These are phyloP conservation scores for Collybia sordida DNA, from an alignment of 768 basidiomycete species.

Conservation along the genomic window DNA sequence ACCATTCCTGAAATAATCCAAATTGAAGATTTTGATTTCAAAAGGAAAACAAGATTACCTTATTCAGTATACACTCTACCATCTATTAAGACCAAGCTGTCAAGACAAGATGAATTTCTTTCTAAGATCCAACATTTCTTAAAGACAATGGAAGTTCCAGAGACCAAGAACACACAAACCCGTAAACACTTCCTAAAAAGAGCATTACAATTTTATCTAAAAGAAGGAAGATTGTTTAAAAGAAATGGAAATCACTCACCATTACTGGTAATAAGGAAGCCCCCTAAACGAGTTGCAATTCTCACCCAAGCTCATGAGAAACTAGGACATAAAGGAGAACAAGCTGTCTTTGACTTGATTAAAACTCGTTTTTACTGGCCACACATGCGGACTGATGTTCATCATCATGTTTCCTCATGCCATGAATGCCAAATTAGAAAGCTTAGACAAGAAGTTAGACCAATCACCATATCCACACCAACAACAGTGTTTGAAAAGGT, in stretches of 20 bases:
- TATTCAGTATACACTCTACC: no score
- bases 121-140: no score
- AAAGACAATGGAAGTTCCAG: no score
- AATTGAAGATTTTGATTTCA: no score
- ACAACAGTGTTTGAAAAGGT: conserved; percentile 30
- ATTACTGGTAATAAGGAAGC: conserved; percentile 20
- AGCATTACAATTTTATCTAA: conserved; percentile 16
- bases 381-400: conserved; percentile 25
- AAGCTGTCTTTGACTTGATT: conserved; percentile 20
- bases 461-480: conserved; percentile 20
- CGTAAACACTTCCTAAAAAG: background rate
- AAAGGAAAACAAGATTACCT: no score
- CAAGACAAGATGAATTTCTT: no score
- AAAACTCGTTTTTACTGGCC: conserved; percentile 32
- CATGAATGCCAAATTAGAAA: conserved; percentile 26
- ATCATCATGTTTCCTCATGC: conserved; percentile 29
- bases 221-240: conserved; percentile 9
- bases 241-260: conserved; percentile 17
- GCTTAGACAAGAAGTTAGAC: conserved; percentile 12
- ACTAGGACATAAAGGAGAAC: conserved; percentile 25
- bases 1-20: no score
- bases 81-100: no score
- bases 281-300: conserved; percentile 8
- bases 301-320: conserved; percentile 24
- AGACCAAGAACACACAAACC: background rate